Conservation (phyloP, 441 rosid species). For the Eutrema salsugineum region DNA sequence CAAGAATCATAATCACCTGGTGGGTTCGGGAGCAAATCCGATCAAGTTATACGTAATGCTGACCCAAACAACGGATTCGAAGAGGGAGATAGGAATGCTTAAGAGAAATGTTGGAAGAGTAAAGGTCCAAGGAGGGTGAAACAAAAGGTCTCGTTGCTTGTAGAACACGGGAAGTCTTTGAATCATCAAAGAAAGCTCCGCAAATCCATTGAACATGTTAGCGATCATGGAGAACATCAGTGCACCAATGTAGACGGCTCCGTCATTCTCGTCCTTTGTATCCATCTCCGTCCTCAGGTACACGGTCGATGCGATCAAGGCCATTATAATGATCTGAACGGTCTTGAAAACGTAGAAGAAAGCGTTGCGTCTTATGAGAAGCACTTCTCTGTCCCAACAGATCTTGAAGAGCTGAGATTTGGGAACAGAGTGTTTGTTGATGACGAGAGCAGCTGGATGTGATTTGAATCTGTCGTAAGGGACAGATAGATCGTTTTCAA, state of each 20-base stretch:
- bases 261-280: slow-evolving; percentile 47
- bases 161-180: slow-evolving; percentile 84
- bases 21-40: slow-evolving; percentile 76
- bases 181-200: slow-evolving; percentile 68
- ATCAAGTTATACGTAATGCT: slow-evolving; percentile 53
- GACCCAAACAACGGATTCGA: slow-evolving; percentile 71
- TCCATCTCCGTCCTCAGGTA: slow-evolving; percentile 59
- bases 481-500: slow-evolving; percentile 50
- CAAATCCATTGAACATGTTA: slow-evolving; percentile 82
- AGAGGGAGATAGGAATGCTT: slow-evolving; percentile 55
- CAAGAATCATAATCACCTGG: slow-evolving; percentile 44
- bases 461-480: slow-evolving; percentile 54
- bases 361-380: slow-evolving; percentile 69
- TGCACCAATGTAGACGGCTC: slow-evolving; percentile 57
- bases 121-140: slow-evolving; percentile 85
- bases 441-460: slow-evolving; percentile 74
- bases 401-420: slow-evolving; percentile 66
- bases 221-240: slow-evolving; percentile 54
- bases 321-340: slow-evolving; percentile 59
- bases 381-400: slow-evolving; percentile 79
- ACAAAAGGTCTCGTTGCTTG: slow-evolving; percentile 89
- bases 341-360: slow-evolving; percentile 67
- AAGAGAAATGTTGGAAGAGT: slow-evolving; percentile 71
- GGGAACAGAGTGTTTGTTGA: slow-evolving; percentile 54
- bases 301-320: slow-evolving; percentile 55